These are phyloP conservation scores for Glycine latifolia DNA, from an alignment of 306 rosid genomes.

Conservation along the genomic window DNA sequence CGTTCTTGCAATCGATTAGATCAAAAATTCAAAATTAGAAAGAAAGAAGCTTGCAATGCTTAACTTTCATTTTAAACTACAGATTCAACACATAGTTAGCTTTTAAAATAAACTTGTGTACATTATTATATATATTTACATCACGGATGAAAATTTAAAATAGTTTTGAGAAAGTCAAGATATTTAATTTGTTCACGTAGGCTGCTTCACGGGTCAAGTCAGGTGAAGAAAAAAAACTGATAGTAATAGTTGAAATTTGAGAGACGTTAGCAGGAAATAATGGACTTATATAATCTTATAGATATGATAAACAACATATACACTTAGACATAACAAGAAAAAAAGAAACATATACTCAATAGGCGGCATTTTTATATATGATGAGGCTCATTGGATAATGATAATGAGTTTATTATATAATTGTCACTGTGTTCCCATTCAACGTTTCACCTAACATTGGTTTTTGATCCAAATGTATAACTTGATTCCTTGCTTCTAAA, in stretches of 20 bases:
- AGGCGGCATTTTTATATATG: constrained; percentile 46
- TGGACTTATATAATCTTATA: constrained; percentile 32
- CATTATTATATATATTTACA: neutral
- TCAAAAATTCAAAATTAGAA: neutral
- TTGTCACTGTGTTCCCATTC: constrained; percentile 46
- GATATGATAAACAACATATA: constrained; percentile 15
- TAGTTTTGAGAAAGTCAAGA: constrained; percentile 40
- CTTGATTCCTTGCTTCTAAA: constrained; percentile 53
- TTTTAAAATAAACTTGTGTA: neutral
- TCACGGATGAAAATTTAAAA: constrained; percentile 35
- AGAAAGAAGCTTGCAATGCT: constrained; percentile 30
- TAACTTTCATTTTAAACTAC: constrained; percentile 36
- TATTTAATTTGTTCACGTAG: neutral
- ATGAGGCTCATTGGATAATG: constrained; percentile 30
- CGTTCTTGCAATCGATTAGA: neutral
- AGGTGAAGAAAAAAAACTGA: constrained; percentile 36
- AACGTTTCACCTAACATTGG: constrained; percentile 60
- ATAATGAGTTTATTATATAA: constrained; percentile 22
- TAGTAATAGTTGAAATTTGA: constrained; percentile 38
- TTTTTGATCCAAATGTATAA: constrained; percentile 37
- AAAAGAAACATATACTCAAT: neutral
- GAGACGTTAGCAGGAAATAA: constrained; percentile 45
- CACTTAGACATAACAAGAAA: neutral
- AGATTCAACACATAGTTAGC: neutral
- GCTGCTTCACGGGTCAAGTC: constrained; percentile 50